Evolutionary conservation across 2,329 filamentous ascomycete genomes (phyloP), one percentile per base, ranked within the genome.

Genomic region (Ustulina deusta): DNA sequence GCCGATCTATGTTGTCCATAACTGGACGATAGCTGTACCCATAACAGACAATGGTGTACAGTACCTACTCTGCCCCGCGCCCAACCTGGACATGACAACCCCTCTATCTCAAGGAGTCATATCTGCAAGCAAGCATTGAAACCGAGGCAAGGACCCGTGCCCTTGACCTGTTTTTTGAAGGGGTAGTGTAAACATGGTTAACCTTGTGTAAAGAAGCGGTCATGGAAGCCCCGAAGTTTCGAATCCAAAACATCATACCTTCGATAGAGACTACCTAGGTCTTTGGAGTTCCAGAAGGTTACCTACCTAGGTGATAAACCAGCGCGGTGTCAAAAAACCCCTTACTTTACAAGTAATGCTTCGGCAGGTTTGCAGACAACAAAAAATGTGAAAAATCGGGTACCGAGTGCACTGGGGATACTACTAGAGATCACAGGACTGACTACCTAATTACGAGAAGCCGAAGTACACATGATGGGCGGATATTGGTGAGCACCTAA

Each of bases 51-150:
- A 11, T 27, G 15, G 20, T 34, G 7, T 27, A 25, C 44, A 34
- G 49, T 38, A 55, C 32, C n/a, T 34, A 15, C 2, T 11, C 2
- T 66, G 51, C 65, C 60, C 65, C 65, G 65, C 65, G 61, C 55
- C 55, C 48, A 29, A 57, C 20, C 4, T 63, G 27, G 32, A 38
- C 5, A 15, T 27, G 11, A 46, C 32, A 51, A 51, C 65, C 65
- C 65, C 65, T 67, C 65, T 55, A 42, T 63, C 34, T n/a, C n/a
- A 9, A 32, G 7, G 40, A n/a, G 22, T n/a, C 42, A 25, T 46
- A 58, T 58, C 42, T 17, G 4, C 17, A 9, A 38, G 29, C 17
- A 22, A 55, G 29, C 15, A 15, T 25, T 56, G 6, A 32, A 40
- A 52, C 4, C 20, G 17, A 13, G 46, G 42, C n/a, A 17, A 48